These are phyloP conservation scores for Debaryomyces fabryi DNA, from an alignment of 1,139 yeast species.

Conservation along the genomic window DNA sequence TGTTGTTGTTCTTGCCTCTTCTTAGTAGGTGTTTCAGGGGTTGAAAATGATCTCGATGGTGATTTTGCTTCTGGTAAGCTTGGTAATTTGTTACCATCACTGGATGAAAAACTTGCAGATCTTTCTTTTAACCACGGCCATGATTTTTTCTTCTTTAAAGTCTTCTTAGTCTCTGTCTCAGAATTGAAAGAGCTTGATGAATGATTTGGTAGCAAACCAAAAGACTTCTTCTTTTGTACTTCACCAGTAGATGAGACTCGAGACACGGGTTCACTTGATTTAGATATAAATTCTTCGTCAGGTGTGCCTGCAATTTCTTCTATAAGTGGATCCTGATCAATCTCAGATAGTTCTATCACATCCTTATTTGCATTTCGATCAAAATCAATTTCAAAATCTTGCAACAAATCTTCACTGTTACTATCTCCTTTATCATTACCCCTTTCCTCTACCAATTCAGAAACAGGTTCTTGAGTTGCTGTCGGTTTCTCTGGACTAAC, in stretches of 20 bases:
- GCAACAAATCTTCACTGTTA: not conserved
- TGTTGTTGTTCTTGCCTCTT: slow-evolving; percentile 2
- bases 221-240: slow-evolving; percentile 26
- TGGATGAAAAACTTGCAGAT: slow-evolving; percentile 33
- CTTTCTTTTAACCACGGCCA: slow-evolving; percentile 48
- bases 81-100: slow-evolving; percentile 25
- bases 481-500: not conserved
- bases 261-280: not conserved
- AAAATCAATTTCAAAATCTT: not conserved
- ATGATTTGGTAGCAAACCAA: slow-evolving; percentile 23
- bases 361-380: not conserved
- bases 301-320: not conserved
- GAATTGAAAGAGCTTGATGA: slow-evolving; percentile 11
- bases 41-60: slow-evolving; percentile 38
- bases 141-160: slow-evolving; percentile 38
- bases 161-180: slow-evolving; percentile 7
- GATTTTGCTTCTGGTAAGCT: slow-evolving; percentile 21
- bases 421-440: not conserved
- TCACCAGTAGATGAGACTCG: not conserved
- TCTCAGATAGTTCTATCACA: not conserved
- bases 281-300: not conserved
- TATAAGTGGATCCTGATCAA: not conserved
- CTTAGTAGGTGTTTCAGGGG: slow-evolving; percentile 28
- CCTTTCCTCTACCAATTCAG: not conserved
- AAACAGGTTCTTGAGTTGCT: not conserved